Conservation (phyloP, 441 rosid species). For the Croton setiger region DNA sequence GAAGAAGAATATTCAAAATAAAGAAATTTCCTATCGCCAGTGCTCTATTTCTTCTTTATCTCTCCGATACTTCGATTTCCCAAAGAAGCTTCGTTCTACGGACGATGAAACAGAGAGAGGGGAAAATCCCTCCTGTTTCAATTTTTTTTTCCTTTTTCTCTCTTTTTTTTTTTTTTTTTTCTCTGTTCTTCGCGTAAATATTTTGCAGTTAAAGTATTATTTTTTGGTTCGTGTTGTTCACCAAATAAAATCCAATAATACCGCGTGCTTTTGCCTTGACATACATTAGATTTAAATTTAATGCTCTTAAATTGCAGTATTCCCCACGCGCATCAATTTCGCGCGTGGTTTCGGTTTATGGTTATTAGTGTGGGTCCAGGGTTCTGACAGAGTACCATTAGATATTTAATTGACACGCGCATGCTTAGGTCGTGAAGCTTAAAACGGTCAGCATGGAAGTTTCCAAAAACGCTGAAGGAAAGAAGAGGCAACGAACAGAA, state of each 20-base stretch:
- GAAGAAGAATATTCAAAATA: not conserved
- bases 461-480: not conserved
- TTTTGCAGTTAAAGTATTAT: not conserved
- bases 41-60: not conserved
- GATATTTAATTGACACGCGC: not conserved
- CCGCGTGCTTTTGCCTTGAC: not conserved
- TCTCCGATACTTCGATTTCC: not conserved
- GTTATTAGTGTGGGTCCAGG: not conserved
- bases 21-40: not conserved
- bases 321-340: not conserved
- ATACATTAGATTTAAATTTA: not conserved
- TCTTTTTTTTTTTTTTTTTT: not conserved
- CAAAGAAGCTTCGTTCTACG: conserved; percentile 2
- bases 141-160: not conserved
- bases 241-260: not conserved
- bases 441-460: not conserved
- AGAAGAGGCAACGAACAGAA: no score
- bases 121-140: not conserved
- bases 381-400: not conserved
- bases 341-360: not conserved
- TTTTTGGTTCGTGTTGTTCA: not conserved
- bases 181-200: not conserved
- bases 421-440: not conserved
- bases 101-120: conserved; percentile 31
- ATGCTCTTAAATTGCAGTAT: not conserved